Base-by-base conservation (phyloP, 805 yeast species). In the Kodamaea neixiangensis region DNA sequence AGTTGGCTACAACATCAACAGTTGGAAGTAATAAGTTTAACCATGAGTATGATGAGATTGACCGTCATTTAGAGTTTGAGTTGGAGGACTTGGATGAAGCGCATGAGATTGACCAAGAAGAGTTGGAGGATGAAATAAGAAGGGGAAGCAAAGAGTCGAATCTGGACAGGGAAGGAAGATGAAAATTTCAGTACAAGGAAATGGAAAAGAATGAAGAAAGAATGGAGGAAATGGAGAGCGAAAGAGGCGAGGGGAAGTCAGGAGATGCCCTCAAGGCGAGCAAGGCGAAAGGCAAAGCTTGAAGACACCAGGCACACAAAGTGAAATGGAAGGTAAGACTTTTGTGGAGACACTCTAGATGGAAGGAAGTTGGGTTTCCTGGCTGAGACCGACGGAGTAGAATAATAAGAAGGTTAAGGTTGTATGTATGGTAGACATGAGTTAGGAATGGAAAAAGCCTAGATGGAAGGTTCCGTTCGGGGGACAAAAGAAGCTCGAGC, bases 61-160 rank as follows among this genome's bases (percentile, higher is more conserved):
- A 22, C 20, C 22, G 35, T 4, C 45, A 42, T 42, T 29, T 42
- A 21, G 45, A 42, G 35, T 42, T 42, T 42, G 45, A 42, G 45
- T 42, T 42, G 45, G 45, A 42, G 4, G 45, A 42, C 29, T 14
- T 42, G 45, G 45, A 42, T 13, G 45, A 38, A 38, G 21, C 42
- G 15, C 22, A 38, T 5, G 20, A 25, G 11, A 10, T 25, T 13
- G 11, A 25, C 31, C 31, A 25, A 25, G 31, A 25, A 3, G 31
- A 25, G 7, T 25, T 25, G 11, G 31, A 25, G 10, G 31, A 25
- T 25, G 31, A 25, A 25, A 3, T 25, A 25, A 25, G 31, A 25
- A 25, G 31, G 11, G 31, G 31, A 3, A 25, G 3, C 10, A 25
- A 25, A 25, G 11, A 25, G 31, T 25, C 31, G 31, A 25, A 7